Conservation (phyloP, 164 flowering plant genomes). For the Sextonia rubra region DNA sequence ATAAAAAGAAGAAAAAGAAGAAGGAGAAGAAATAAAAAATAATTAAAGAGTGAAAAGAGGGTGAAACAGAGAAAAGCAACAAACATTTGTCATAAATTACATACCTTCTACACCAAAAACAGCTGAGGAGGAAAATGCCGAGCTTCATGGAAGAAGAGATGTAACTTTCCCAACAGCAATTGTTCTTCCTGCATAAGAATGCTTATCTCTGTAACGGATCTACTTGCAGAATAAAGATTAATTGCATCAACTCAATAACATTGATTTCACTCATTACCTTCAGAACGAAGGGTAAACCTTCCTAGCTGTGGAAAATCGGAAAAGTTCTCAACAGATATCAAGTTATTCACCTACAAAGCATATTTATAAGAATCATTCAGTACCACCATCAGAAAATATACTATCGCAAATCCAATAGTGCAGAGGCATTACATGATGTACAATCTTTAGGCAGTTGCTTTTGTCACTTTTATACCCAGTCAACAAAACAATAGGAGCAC, state of each 20-base stretch:
- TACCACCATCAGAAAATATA: neutral
- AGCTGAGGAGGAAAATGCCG: constrained; percentile 25
- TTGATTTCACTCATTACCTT: constrained; percentile 48
- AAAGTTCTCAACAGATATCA: constrained; percentile 85
- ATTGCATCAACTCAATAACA: neutral
- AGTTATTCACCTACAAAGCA: constrained; percentile 59
- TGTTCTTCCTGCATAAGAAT: constrained; percentile 59
- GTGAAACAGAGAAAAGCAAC: neutral
- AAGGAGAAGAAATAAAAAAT: neutral
- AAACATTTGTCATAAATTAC: neutral
- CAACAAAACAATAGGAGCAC: neutral
- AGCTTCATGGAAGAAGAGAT: constrained; percentile 29
- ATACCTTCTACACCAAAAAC: constrained; percentile 32
- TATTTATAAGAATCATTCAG: constrained; percentile 4
- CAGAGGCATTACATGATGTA: neutral
- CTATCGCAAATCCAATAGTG: neutral
- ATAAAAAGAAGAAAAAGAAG: neutral
- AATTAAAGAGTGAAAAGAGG: neutral
- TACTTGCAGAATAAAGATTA: neutral
- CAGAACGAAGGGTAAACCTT: constrained; percentile 93
- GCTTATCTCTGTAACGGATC: neutral
- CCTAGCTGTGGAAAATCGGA: constrained; percentile 92
- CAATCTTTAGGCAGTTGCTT: neutral
- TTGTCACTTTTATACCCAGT: neutral
- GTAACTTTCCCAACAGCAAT: constrained; percentile 84